These are phyloP conservation scores for Forsythia suspensa DNA, from an alignment of 257 asterid genomes.

Conservation along the genomic window DNA sequence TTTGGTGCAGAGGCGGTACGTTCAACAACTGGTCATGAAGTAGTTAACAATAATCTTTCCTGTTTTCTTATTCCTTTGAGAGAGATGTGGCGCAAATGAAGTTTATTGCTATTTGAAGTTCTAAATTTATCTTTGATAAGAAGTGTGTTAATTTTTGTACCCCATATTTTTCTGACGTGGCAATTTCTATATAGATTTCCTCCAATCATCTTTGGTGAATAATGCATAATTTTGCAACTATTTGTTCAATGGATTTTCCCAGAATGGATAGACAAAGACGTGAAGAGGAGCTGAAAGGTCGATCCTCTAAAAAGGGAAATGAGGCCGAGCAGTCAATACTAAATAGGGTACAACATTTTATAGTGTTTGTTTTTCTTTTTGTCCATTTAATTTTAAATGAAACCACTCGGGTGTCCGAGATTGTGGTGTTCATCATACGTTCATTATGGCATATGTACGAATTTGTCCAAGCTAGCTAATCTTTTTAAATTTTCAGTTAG, in stretches of 20 bases:
- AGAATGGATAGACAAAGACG: conserved; percentile 98
- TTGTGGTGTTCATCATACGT: background rate
- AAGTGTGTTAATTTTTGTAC: too few relatives aligned
- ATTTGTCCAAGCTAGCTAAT: too few relatives aligned
- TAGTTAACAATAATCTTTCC: background rate
- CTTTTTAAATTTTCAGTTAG: background rate
- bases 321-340: conserved; percentile 81
- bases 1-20: conserved; percentile 91
- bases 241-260: conserved; percentile 27
- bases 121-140: too few relatives aligned
- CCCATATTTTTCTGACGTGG: background rate
- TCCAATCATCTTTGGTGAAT: background rate
- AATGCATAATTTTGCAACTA: background rate
- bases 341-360: conserved; percentile 53
- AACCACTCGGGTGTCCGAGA: background rate
- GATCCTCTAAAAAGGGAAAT: conserved; percentile 73
- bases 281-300: conserved; percentile 86
- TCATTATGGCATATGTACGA: too few relatives aligned
- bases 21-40: conserved; percentile 8
- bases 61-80: background rate
- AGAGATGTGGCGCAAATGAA: background rate
- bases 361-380: background rate
- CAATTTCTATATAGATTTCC: background rate
- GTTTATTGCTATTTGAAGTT: background rate
- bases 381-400: background rate